Percentiles rank a stretch among this genome's conserved stretches.
These are phyloP conservation scores for Neurospora sp. DNA, from an alignment of 495 filamentous ascomycete species.

Conservation along the genomic window DNA sequence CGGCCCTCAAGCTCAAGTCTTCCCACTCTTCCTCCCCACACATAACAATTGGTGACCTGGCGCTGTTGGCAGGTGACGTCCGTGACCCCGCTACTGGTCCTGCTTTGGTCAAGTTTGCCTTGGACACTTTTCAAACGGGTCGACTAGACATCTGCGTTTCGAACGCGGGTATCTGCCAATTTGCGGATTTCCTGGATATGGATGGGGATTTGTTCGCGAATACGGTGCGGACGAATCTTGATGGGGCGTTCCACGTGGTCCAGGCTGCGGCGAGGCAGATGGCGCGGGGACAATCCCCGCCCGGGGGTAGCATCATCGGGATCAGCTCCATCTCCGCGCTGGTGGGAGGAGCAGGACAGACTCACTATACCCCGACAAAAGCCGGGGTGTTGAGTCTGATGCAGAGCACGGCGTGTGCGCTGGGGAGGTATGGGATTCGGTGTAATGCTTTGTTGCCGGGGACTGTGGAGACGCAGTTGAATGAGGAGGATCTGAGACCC, in stretches of 20 bases:
- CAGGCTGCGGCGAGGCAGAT: constrained; percentile 79
- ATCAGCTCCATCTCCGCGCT: constrained; percentile 70
- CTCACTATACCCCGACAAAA: constrained; percentile 88
- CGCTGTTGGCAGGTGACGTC: constrained; percentile 56
- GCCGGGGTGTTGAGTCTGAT: constrained; percentile 75
- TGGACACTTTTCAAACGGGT: constrained; percentile 40
- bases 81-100: constrained; percentile 52
- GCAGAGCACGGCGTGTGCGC: constrained; percentile 71
- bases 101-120: constrained; percentile 45
- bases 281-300: constrained; percentile 44
- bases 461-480: constrained; percentile 77
- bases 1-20: constrained; percentile 26
- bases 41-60: constrained; percentile 29
- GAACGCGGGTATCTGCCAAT: constrained; percentile 81
- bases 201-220: constrained; percentile 48
- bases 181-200: constrained; percentile 71
- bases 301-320: constrained; percentile 68
- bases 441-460: constrained; percentile 84
- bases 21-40: background rate
- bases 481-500: constrained; percentile 67
- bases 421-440: constrained; percentile 65
- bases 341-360: constrained; percentile 71
- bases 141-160: constrained; percentile 72
- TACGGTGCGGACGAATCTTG: constrained; percentile 69
- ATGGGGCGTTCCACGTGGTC: constrained; percentile 74